Percentiles rank a stretch among this genome's conserved stretches.
These are phyloP conservation scores for Tuber indicum DNA, from an alignment of 495 filamentous ascomycete species.

Conservation along the genomic window DNA sequence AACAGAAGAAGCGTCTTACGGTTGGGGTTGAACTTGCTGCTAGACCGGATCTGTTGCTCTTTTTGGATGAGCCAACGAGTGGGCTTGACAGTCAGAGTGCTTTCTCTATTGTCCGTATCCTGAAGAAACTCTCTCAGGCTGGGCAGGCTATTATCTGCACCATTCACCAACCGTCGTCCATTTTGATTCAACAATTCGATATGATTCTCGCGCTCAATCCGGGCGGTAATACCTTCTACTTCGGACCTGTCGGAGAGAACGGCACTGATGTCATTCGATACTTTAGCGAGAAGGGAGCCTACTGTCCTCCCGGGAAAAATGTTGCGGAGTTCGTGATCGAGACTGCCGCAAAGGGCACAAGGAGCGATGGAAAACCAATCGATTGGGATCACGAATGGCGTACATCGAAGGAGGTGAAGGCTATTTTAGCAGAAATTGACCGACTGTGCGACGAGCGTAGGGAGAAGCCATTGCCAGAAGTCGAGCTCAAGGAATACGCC, in stretches of 20 bases:
- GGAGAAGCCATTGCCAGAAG: constrained; percentile 46
- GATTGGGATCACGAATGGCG: constrained; percentile 68
- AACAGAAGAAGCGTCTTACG: constrained; percentile 66
- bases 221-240: constrained; percentile 67
- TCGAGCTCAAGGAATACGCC: constrained; percentile 53
- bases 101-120: constrained; percentile 68
- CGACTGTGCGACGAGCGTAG: constrained; percentile 51
- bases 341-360: constrained; percentile 56
- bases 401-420: constrained; percentile 51
- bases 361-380: constrained; percentile 50
- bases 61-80: constrained; percentile 71
- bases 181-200: constrained; percentile 66
- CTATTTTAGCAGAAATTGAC: constrained; percentile 55
- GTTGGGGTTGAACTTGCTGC: constrained; percentile 86
- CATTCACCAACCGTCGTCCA: constrained; percentile 56
- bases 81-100: constrained; percentile 79
- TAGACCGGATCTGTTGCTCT: constrained; percentile 69
- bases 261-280: constrained; percentile 58
- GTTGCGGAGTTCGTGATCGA: constrained; percentile 83
- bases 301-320: constrained; percentile 61
- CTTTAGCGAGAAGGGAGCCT: constrained; percentile 57
- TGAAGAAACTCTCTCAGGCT: constrained; percentile 66
- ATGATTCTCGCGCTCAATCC: constrained; percentile 64
- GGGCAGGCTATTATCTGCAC: constrained; percentile 73
- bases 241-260: constrained; percentile 59